Evolutionary conservation across 2,329 filamentous ascomycete species (phyloP), one percentile per base, ranked within the genome.

Genomic region (Talaromyces sp.): DNA sequence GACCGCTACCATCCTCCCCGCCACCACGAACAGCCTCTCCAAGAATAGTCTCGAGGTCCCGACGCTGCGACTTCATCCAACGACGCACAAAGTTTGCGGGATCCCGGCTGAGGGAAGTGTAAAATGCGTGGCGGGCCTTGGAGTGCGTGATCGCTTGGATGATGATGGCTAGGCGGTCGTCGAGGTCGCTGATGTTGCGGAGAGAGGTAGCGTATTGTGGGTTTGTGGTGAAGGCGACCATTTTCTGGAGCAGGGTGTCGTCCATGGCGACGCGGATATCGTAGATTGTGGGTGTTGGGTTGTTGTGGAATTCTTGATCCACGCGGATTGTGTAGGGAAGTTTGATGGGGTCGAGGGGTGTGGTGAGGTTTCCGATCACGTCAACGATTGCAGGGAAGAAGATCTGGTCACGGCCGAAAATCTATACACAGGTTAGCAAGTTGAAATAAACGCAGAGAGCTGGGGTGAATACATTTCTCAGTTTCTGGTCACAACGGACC

Each of bases 271-370:
- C 91, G 71, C 89, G 89, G 58, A 99, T 85, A 77, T 98, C 94
- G 81, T 97, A 97, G 71, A 98, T 84, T 5, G 93, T 97, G 0
- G 92, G 89, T 61, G 87, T 83, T 3, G 92, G 89, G 64, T 88
- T 81, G 70, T 87, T 88, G 74, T 94, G 89, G 73, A 93, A 94
- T 8, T 89, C 87, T 72, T 92, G 85, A 76, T 99, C 95, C 47
- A 97, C 91, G 66, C 94, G 92, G 75, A 99, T 95, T 8, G 93
- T 99, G 81, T 97, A 99, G 25, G 88, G 85, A 38, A 99, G 86
- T 72, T 90, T 89, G 73, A 97, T 86, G 0, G 95, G 93, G 5
- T 91, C 88, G 1, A 97, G 85, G 2, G 92, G 88, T 34, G 85
- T 87, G 64, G 97, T 86, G 77, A 98, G 93, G 10, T 86, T 85